These are phyloP conservation scores for Pyrenophora seminiperda DNA, from an alignment of 2,329 filamentous ascomycete species.

Conservation along the genomic window DNA sequence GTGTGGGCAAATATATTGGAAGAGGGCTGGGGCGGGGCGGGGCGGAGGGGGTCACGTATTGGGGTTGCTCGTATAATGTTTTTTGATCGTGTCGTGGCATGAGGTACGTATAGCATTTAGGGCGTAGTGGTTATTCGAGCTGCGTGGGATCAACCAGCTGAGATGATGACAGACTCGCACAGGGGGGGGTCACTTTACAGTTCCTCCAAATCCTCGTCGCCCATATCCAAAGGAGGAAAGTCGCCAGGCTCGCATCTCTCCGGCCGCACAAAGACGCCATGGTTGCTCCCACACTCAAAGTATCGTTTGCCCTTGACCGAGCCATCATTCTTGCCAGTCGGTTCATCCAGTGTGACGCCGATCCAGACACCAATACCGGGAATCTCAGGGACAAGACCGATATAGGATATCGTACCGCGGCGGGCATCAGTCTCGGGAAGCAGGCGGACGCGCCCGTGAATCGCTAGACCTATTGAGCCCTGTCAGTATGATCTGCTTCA, in stretches of 20 bases:
- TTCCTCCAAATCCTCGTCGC: constrained; percentile 71
- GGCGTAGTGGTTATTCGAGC: too few relatives aligned
- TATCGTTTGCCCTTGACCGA: constrained; percentile 70
- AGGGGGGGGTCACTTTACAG: constrained; percentile 16
- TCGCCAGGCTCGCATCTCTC: constrained; percentile 79
- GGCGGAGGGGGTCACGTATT: too few relatives aligned
- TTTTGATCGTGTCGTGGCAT: too few relatives aligned
- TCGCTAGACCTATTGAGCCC: constrained; percentile 29
- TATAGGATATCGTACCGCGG: constrained; percentile 71
- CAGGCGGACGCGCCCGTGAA: constrained; percentile 47
- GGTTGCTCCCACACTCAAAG: constrained; percentile 71
- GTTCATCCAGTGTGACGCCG: constrained; percentile 75
- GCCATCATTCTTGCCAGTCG: constrained; percentile 82
- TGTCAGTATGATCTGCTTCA: constrained; percentile 2
- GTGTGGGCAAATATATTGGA: too few relatives aligned
- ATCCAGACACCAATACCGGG: constrained; percentile 70
- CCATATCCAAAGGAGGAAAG: constrained; percentile 61
- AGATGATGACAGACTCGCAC: too few relatives aligned
- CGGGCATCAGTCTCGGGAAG: constrained; percentile 68
- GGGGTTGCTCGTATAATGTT: too few relatives aligned
- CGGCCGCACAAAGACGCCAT: constrained; percentile 77
- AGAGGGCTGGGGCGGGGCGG: too few relatives aligned
- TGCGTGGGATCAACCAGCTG: too few relatives aligned
- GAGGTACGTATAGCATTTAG: too few relatives aligned
- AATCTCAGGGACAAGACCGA: constrained; percentile 77